Evolutionary conservation across 176 grass and related monocot genomes (phyloP).

Genomic region (Eleusine coracana): DNA sequence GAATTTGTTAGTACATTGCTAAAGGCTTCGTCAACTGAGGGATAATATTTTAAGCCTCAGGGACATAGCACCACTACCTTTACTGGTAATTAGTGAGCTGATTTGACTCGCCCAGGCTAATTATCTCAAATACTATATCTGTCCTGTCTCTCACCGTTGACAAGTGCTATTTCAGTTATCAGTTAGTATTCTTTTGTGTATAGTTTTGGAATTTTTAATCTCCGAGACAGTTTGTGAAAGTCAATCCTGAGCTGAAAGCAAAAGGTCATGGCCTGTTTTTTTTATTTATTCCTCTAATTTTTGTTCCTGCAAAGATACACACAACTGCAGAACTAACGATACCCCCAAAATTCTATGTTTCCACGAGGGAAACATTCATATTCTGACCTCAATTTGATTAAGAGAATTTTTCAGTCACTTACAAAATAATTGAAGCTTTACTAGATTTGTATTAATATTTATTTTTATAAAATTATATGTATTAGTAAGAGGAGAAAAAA

Average conservation of each 20-base stretch:
- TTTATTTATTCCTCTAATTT: neutral
- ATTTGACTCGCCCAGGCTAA: conserved; percentile 5
- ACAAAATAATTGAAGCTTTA: too few relatives aligned
- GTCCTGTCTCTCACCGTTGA: neutral
- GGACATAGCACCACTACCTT: too few relatives aligned
- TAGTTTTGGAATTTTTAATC: neutral
- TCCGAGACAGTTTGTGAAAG: conserved; percentile 5
- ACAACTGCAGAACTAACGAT: neutral
- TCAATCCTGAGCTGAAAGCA: neutral
- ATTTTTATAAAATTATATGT: too few relatives aligned
- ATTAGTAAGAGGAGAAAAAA: too few relatives aligned
- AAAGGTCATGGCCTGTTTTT: neutral
- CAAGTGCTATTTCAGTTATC: neutral
- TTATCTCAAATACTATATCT: neutral
- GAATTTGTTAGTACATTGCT: conserved; percentile 1
- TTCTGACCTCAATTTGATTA: too few relatives aligned
- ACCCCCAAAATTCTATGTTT: conserved; percentile 4
- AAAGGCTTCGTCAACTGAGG: neutral
- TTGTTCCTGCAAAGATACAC: conserved; percentile 16
- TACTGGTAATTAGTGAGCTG: conserved; percentile 1
- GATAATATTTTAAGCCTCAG: too few relatives aligned
- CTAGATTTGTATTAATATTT: too few relatives aligned
- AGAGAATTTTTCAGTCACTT: neutral
- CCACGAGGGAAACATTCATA: neutral
- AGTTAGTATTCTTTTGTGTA: neutral